Evolutionary conservation across 1,284 basidiomycete species (phyloP), one percentile per base, ranked within the genome.

Genomic region (Meripilus lineatus): DNA sequence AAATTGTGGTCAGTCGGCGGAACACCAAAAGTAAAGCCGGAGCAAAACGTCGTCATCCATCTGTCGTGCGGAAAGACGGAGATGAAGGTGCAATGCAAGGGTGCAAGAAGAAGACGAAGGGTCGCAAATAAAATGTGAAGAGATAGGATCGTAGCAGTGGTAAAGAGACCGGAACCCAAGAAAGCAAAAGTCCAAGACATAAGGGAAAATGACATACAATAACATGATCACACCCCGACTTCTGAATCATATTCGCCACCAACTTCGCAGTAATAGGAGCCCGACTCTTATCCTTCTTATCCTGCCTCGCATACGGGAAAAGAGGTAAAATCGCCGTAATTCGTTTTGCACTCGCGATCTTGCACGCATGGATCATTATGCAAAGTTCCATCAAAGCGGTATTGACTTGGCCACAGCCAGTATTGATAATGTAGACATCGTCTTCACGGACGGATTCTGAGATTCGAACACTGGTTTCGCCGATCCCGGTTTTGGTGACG

Each of bases 281-380:
- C 43, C 96, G 80, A 55, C 90, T 94, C 72, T 99, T 99, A 78
- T 99, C 96, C 71, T 99, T 99, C 69, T 99, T 99, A 74, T 99
- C 96, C 69, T 99, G 93, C 37, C 93, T 79, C 21, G 93, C 83
- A 66, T 97, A 97, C 15, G 93, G 93, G 69, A 94, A 97, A 41
- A 96, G 79, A 36, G 93, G 94, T 45, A 96, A 77, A 53, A 99
- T 93, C 23, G 95, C 95, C 15, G 95, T 98, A 62, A 99, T 97
- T 53, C 96, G 77, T 63, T 88, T 89, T 42, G 95, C 94, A 52
- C 91, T 94, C 25, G 92, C 89, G 59, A 94, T 94, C 71, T 96
- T 97, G 82, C 96, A 98, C 13, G 96, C 95, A 65, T 99, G 95
- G 58, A 98, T 96, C 94, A 99, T 98, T 65, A 99, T 99, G 65